A percentile compares a stretch with the other conserved stretches of the same genome.
These are phyloP conservation scores for Penicillium sp. DNA, from an alignment of 2,329 filamentous ascomycete genomes.

Conservation along the genomic window DNA sequence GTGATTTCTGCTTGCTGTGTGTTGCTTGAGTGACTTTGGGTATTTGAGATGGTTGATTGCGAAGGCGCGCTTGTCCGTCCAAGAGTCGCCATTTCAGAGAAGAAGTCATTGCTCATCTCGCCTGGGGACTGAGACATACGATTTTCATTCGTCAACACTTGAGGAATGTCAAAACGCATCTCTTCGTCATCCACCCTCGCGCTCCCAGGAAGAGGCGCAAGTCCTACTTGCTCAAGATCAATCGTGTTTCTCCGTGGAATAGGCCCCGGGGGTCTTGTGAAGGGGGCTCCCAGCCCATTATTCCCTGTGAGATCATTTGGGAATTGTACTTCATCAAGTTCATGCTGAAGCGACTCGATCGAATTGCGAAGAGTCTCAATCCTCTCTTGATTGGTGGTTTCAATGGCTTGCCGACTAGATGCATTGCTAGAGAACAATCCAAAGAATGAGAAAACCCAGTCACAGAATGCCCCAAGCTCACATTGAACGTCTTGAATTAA, in stretches of 20 bases:
- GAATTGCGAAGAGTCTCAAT: slow-evolving; percentile 34
- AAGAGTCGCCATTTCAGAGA: slow-evolving; percentile 33
- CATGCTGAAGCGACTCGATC: slow-evolving; percentile 36
- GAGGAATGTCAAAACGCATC: slow-evolving; percentile 16
- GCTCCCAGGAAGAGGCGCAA: slow-evolving; percentile 15
- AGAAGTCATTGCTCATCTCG: slow-evolving; percentile 40
- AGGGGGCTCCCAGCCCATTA: slow-evolving; percentile 15
- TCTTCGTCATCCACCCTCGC: slow-evolving; percentile 11
- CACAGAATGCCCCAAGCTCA: slow-evolving; percentile 36
- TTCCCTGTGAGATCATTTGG: slow-evolving; percentile 17
- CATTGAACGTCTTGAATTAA: slow-evolving; percentile 42
- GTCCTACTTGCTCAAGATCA: slow-evolving; percentile 12
- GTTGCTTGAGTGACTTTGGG: slow-evolving; percentile 18
- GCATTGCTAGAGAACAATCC: slow-evolving; percentile 25
- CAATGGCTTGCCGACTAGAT: slow-evolving; percentile 18
- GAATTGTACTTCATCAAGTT: slow-evolving; percentile 28
- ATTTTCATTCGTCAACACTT: slow-evolving; percentile 37
- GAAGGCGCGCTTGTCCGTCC: slow-evolving; percentile 26
- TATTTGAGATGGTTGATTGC: slow-evolving; percentile 15
- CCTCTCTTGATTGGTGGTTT: slow-evolving; percentile 26
- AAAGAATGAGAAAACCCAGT: slow-evolving; percentile 39
- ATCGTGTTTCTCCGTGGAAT: slow-evolving; percentile 17
- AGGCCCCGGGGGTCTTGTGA: slow-evolving; percentile 21
- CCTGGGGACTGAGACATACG: slow-evolving; percentile 45
- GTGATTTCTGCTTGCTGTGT: slow-evolving; percentile 12